These are phyloP conservation scores for Aciculosporium take DNA, from an alignment of 2,329 filamentous ascomycete species.

Conservation along the genomic window DNA sequence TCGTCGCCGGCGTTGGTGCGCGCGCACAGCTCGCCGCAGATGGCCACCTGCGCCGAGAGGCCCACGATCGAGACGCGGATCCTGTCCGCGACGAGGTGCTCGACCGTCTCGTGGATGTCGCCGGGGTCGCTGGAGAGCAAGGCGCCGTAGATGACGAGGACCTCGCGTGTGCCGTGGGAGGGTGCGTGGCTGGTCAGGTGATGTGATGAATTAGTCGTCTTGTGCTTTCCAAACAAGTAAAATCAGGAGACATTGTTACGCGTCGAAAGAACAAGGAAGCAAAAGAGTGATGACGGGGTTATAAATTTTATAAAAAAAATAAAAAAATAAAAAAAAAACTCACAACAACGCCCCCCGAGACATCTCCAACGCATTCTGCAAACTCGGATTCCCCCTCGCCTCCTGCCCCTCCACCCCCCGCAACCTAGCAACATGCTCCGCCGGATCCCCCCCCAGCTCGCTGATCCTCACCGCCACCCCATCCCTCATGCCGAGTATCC, in stretches of 20 bases:
- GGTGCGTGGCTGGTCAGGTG: conserved; percentile 56
- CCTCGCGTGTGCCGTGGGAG: conserved; percentile 82
- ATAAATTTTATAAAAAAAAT: too few species aligned
- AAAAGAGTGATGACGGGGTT: too few species aligned
- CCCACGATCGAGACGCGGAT: conserved; percentile 85
- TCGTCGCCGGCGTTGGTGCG: conserved; percentile 73
- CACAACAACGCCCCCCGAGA: conserved; percentile 79
- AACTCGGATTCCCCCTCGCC: conserved; percentile 59
- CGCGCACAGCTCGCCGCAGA: conserved; percentile 79
- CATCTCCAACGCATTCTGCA: conserved; percentile 96
- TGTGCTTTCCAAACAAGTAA: too few species aligned
- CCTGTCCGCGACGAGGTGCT: conserved; percentile 61
- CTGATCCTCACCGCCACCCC: conserved; percentile 75
- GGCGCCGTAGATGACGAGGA: conserved; percentile 83
- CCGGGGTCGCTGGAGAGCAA: conserved; percentile 83
- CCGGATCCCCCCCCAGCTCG: conserved; percentile 82
- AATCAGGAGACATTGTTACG: too few species aligned
- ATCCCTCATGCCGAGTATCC: conserved; percentile 84
- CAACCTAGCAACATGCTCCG: conserved; percentile 70
- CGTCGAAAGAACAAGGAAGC: background rate
- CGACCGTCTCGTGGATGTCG: conserved; percentile 86
- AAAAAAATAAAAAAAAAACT: conserved; percentile 15
- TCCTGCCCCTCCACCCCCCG: conserved; percentile 51
- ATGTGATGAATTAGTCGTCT: background rate
- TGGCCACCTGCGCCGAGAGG: conserved; percentile 78